Conservation (phyloP, 2,329 filamentous ascomycete species). For the Aspergillus intermedius region DNA sequence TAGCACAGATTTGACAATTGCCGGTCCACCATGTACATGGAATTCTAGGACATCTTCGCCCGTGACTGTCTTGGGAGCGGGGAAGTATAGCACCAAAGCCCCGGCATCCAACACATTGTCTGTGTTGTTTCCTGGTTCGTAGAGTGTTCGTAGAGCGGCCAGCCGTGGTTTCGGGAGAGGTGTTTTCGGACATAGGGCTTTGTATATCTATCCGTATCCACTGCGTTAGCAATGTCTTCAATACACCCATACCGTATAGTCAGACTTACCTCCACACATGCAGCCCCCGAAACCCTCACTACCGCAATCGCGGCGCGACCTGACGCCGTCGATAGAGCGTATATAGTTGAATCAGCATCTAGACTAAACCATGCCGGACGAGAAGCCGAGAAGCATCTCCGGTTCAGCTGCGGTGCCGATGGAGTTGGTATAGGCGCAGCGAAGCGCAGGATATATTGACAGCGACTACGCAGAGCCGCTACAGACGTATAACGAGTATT, state of each 20-base stretch:
- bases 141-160: slow-evolving; percentile 69
- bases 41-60: slow-evolving; percentile 90
- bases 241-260: too few relatives aligned
- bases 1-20: slow-evolving; percentile 81
- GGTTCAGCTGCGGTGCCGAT: neutral
- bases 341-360: slow-evolving; percentile 60
- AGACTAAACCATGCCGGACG: slow-evolving; percentile 10
- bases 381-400: slow-evolving; percentile 19
- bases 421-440: slow-evolving; percentile 3
- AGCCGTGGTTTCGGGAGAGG: slow-evolving; percentile 52
- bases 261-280: slow-evolving; percentile 57
- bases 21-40: slow-evolving; percentile 87
- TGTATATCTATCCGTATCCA: slow-evolving; percentile 52
- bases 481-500: slow-evolving; percentile 2
- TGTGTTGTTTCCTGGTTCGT: slow-evolving; percentile 46
- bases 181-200: slow-evolving; percentile 53
- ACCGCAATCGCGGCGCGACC: slow-evolving; percentile 88
- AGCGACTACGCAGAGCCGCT: slow-evolving; percentile 5
- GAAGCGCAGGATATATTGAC: slow-evolving; percentile 6
- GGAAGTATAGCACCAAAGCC: slow-evolving; percentile 77
- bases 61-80: slow-evolving; percentile 72
- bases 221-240: neutral
- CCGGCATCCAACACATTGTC: slow-evolving; percentile 62
- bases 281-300: slow-evolving; percentile 75
- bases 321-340: slow-evolving; percentile 79